These are phyloP conservation scores for Lentinula detonsa DNA, from an alignment of 768 basidiomycete genomes.

Conservation along the genomic window DNA sequence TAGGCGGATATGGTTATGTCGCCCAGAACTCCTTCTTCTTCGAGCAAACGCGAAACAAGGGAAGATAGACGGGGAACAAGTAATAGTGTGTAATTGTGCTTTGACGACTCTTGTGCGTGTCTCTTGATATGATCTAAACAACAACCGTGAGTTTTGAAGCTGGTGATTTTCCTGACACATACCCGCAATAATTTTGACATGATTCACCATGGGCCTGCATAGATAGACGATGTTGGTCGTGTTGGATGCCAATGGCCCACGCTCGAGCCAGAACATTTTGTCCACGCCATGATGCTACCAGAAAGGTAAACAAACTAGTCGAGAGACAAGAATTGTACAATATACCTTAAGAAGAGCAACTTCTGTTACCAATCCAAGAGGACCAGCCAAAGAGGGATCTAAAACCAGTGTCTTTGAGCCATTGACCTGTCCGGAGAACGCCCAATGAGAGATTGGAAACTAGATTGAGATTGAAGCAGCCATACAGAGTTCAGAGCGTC, in stretches of 20 bases:
- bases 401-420: constrained; percentile 97
- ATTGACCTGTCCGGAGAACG: constrained; percentile 51
- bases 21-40: constrained; percentile 98
- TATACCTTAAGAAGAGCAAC: constrained; percentile 85
- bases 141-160: constrained; percentile 19
- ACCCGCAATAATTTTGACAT: constrained; percentile 91
- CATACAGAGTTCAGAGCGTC: constrained; percentile 79
- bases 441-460: neutral
- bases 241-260: constrained; percentile 74
- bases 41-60: constrained; percentile 78
- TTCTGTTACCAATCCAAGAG: constrained; percentile 92
- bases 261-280: constrained; percentile 99
- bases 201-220: constrained; percentile 79
- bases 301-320: neutral
- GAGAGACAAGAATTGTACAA: neutral
- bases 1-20: constrained; percentile 84
- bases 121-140: constrained; percentile 84
- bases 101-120: constrained; percentile 63
- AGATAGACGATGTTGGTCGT: constrained; percentile 92
- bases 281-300: constrained; percentile 96
- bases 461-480: neutral
- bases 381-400: constrained; percentile 81
- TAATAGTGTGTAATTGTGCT: constrained; percentile 81
- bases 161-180: constrained; percentile 21
- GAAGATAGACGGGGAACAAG: constrained; percentile 86